phyloP scores from a whole-genome alignment of 2,329 filamentous ascomycete genomes.

The Leptodontidium sp. region DNA sequence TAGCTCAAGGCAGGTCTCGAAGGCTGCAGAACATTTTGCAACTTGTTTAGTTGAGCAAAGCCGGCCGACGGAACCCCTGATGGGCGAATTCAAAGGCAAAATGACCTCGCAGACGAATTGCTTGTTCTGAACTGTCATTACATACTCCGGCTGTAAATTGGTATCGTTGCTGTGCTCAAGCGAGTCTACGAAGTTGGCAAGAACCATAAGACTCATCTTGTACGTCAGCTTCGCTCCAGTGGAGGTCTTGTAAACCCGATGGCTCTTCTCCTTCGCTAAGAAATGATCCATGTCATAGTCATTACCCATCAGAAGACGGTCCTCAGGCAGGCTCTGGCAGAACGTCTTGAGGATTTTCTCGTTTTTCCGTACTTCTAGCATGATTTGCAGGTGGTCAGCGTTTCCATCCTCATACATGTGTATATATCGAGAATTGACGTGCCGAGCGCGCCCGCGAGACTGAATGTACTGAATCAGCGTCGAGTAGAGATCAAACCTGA shows the following conservation, averaged over 20 bases:
- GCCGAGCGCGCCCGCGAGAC: slow-evolving; percentile 86
- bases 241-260: slow-evolving; percentile 62
- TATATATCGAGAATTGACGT: slow-evolving; percentile 78
- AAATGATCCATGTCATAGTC: slow-evolving; percentile 65
- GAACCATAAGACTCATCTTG: slow-evolving; percentile 72
- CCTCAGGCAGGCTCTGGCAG: slow-evolving; percentile 76
- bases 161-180: slow-evolving; percentile 59
- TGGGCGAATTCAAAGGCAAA: slow-evolving; percentile 77
- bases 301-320: slow-evolving; percentile 72
- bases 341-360: slow-evolving; percentile 75
- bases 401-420: slow-evolving; percentile 85
- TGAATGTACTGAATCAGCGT: slow-evolving; percentile 97
- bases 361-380: slow-evolving; percentile 67
- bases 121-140: slow-evolving; percentile 62
- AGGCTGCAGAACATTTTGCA: slow-evolving; percentile 90
- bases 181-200: slow-evolving; percentile 77
- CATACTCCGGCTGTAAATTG: slow-evolving; percentile 61
- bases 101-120: slow-evolving; percentile 81
- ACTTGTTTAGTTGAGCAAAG: slow-evolving; percentile 73
- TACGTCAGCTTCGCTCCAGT: slow-evolving; percentile 85
- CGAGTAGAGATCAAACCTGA: slow-evolving; percentile 84
- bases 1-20: slow-evolving; percentile 78
- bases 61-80: slow-evolving; percentile 71
- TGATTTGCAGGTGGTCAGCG: slow-evolving; percentile 60
- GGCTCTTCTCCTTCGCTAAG: slow-evolving; percentile 55